These are phyloP conservation scores for Coemansia sp. DNA, from an alignment of 192 early-diverging fungal species.

Conservation along the genomic window DNA sequence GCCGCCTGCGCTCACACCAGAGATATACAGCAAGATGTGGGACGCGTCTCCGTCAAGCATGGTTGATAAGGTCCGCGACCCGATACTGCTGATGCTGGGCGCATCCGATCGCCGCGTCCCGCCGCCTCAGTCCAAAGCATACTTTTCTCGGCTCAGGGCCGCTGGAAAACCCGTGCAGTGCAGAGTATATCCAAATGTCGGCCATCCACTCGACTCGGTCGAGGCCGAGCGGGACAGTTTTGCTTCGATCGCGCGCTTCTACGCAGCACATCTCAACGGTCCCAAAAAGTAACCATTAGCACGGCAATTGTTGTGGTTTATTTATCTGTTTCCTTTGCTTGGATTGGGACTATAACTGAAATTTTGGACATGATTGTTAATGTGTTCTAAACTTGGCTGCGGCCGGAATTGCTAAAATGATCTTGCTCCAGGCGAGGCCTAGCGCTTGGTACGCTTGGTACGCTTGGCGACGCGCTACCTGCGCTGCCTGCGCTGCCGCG, in stretches of 20 bases:
- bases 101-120: conserved; percentile 70
- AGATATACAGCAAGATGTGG: conserved; percentile 59
- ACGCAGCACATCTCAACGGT: conserved; percentile 24
- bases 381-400: too few relatives aligned
- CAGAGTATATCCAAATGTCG: conserved; percentile 58
- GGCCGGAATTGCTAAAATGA: neutral
- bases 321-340: too few relatives aligned
- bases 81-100: conserved; percentile 67
- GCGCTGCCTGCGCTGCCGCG: neutral
- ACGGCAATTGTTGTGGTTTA: neutral
- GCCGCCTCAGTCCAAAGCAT: conserved; percentile 57
- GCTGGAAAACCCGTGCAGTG: conserved; percentile 45
- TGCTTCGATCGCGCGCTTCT: conserved; percentile 38
- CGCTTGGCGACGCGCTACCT: neutral
- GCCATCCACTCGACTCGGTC: conserved; percentile 59
- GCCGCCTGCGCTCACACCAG: conserved; percentile 57
- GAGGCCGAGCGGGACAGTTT: conserved; percentile 60
- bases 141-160: conserved; percentile 44
- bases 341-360: too few relatives aligned
- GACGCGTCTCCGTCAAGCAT: conserved; percentile 58
- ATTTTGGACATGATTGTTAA: too few relatives aligned
- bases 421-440: neutral
- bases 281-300: neutral
- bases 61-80: conserved; percentile 57
- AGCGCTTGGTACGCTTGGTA: neutral